Base-by-base conservation (phyloP, 1,284 basidiomycete genomes). In the Austroboletus niveus region DNA sequence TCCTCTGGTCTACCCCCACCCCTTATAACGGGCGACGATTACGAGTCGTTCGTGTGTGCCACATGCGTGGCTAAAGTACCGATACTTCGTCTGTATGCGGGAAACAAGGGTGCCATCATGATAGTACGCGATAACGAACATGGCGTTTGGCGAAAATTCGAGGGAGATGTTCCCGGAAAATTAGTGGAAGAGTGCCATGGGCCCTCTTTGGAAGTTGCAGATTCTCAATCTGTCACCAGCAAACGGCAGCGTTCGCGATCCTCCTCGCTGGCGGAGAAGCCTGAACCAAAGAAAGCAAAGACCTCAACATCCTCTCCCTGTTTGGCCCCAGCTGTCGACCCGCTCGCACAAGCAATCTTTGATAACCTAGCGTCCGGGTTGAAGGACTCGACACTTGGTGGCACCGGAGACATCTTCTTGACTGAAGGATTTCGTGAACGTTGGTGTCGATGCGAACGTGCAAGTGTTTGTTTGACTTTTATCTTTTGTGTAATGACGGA, bases 41-140 rank as follows among this genome's bases (percentile, higher is more conserved):
- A 91, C 62, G 87, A 91, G 41, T 72, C 79, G 31, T 79, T 92
- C 57, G 70, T 91, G 10, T 92, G 89, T 66, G 75, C 76, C 31
- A 60, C 72, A 22, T 92, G 89, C 63, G 86, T 85, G 14, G 68
- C 67, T 17, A 67, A 70, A 39, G 81, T 79, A 50, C 69, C 74
- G 30, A 74, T 74, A n/a, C 67, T 91, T 12, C 69, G 71, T 53
- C 74, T 76, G 45, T 84, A 79, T 63, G 86, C 85, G 10, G 88
- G 88, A 24, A 84, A 84, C 1, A 70, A 72, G 41, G 86, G 85
- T 2, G 72, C 71, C 17, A 73, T 82, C 39, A 84, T 89, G 76
- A 79, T 90, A 42, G 70, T 80, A 31, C 80, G 84, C 41, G 73
- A 80, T 41, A 62, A 55, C 12, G 59, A 70, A 40, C 61, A 57